Conservation (phyloP, 2,329 filamentous ascomycete genomes). For the Penicillium sp. region DNA sequence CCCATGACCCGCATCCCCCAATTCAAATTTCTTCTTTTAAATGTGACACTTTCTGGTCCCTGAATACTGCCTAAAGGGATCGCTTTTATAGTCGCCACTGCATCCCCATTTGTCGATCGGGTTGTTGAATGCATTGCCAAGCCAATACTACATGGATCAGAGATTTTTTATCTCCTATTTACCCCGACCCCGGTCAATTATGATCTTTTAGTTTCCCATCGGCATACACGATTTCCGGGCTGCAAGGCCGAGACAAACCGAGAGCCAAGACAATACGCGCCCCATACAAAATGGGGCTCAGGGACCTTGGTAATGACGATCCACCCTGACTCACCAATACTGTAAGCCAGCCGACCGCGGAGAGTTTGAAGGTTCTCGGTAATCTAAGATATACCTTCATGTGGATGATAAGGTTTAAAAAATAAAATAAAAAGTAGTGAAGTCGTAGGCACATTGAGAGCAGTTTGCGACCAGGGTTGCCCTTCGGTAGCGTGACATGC, state of each 20-base stretch:
- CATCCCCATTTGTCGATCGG: background rate
- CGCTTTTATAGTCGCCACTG: background rate
- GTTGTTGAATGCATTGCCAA: background rate
- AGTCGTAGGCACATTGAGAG: no score
- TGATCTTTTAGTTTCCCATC: background rate
- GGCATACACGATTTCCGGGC: background rate
- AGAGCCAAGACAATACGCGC: conserved; percentile 9
- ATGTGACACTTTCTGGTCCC: background rate
- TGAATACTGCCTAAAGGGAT: background rate
- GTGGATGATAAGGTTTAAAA: background rate
- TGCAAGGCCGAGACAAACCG: conserved; percentile 11
- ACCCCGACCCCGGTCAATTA: background rate
- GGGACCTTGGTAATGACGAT: background rate
- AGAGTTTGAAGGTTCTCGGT: background rate
- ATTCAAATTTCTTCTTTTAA: background rate
- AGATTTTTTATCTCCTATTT: background rate
- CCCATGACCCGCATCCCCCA: conserved; percentile 10
- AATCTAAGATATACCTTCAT: no score
- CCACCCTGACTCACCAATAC: conserved; percentile 3
- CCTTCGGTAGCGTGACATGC: background rate
- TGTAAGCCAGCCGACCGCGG: background rate
- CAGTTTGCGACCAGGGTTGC: background rate
- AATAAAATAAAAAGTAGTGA: no score
- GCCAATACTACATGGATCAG: background rate
- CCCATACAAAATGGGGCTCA: background rate